Percentiles rank a stretch among this genome's conserved stretches.
These are phyloP conservation scores for Xylariomycetidae sp. DNA, from an alignment of 2,329 filamentous ascomycete genomes.

Conservation along the genomic window DNA sequence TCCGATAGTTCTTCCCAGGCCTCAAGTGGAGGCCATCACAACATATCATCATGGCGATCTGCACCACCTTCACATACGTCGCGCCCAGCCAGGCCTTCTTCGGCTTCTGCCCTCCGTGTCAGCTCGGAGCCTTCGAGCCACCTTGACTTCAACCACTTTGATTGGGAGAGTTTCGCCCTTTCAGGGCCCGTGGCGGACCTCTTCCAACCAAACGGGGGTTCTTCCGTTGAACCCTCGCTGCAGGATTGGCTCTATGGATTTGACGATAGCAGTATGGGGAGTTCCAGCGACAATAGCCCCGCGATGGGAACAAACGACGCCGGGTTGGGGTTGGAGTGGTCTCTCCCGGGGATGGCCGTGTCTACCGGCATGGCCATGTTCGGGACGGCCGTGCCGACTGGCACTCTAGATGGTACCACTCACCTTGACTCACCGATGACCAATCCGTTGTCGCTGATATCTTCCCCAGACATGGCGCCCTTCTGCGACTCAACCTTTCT, in stretches of 20 bases:
- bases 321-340: slow-evolving; percentile 19
- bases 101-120: slow-evolving; percentile 17
- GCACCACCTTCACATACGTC: slow-evolving; percentile 9
- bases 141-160: slow-evolving; percentile 13
- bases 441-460: too few relatives aligned
- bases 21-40: slow-evolving; percentile 24
- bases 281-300: slow-evolving; percentile 4
- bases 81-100: slow-evolving; percentile 10
- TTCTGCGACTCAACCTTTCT: slow-evolving; percentile 16
- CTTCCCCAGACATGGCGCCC: slow-evolving; percentile 16
- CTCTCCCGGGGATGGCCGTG: slow-evolving; percentile 17
- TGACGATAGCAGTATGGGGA: slow-evolving; percentile 5
- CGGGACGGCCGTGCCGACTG: slow-evolving; percentile 15
- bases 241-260: slow-evolving; percentile 21
- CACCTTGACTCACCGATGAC: slow-evolving; percentile 2
- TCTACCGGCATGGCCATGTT: slow-evolving; percentile 15
- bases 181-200: slow-evolving; percentile 21
- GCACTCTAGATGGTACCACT: slow-evolving; percentile 19
- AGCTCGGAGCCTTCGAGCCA: slow-evolving; percentile 14
- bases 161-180: slow-evolving; percentile 18
- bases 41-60: slow-evolving; percentile 22
- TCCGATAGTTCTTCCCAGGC: slow-evolving; percentile 21
- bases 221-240: slow-evolving; percentile 13
- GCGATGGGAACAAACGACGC: slow-evolving; percentile 9
- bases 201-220: slow-evolving; percentile 20